These are phyloP conservation scores for Penicillium sp. DNA, from an alignment of 2,329 filamentous ascomycete genomes.

Conservation along the genomic window DNA sequence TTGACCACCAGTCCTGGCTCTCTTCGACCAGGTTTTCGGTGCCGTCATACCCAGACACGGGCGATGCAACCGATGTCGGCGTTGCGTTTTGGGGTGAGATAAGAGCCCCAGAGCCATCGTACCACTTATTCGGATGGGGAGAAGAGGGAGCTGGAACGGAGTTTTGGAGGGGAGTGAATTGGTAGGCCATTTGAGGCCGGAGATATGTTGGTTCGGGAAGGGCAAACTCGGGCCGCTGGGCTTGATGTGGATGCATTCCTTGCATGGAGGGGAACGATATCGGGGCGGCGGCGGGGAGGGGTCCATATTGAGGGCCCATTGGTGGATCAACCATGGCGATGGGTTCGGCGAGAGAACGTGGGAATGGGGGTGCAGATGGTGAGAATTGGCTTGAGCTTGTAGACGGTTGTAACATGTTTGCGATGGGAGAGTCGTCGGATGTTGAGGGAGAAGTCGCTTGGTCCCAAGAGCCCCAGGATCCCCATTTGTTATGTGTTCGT, in stretches of 20 bases:
- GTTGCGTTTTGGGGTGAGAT: slow-evolving; percentile 17
- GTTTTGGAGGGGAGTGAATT: slow-evolving; percentile 11
- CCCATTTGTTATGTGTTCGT: slow-evolving; percentile 76
- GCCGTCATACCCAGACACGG: slow-evolving; percentile 56
- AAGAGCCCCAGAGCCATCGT: slow-evolving; percentile 13
- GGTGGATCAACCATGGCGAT: slow-evolving; percentile 12
- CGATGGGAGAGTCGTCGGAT: slow-evolving; percentile 27
- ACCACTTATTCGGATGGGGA: slow-evolving; percentile 33
- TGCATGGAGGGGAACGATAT: slow-evolving; percentile 22
- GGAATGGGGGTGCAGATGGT: slow-evolving; percentile 6
- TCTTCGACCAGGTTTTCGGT: slow-evolving; percentile 62
- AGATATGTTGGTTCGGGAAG: slow-evolving; percentile 37
- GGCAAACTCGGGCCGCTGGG: slow-evolving; percentile 21
- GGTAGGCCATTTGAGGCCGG: slow-evolving; percentile 24
- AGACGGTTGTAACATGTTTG: slow-evolving; percentile 16
- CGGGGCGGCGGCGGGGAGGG: slow-evolving; percentile 11
- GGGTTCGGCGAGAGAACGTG: slow-evolving; percentile 8
- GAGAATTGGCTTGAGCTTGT: slow-evolving; percentile 20
- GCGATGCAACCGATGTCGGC: slow-evolving; percentile 31
- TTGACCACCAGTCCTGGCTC: slow-evolving; percentile 63
- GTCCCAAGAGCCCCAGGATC: slow-evolving; percentile 58
- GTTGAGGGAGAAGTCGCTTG: slow-evolving; percentile 33
- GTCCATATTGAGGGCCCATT: slow-evolving; percentile 16
- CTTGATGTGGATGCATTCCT: slow-evolving; percentile 18
- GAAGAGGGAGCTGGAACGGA: slow-evolving; percentile 15